Evolutionary conservation across 2,329 filamentous ascomycete genomes (phyloP), one percentile per base, ranked within the genome.

Genomic region (Alternaria sp.): DNA sequence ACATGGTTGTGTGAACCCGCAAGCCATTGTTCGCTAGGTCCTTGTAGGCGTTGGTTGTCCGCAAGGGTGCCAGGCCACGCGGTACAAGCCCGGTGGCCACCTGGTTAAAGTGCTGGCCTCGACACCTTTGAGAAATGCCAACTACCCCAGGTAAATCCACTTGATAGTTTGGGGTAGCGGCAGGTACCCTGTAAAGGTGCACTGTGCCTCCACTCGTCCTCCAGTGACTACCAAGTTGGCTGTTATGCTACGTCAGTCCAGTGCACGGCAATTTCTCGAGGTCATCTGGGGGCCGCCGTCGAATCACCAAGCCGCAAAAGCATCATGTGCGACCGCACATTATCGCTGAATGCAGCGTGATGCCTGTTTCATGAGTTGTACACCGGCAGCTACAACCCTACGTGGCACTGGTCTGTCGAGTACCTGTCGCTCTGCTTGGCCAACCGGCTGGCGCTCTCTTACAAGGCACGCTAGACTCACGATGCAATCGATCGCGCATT

Each of bases 361-460:
- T 71, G 58, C 68, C 59, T 70, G 72, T 77, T 76, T 77, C 74
- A 75, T 76, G 73, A 70, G 72, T 74, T 77, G 74, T 76, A 76
- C 75, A 76, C 68, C 66, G 66, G 65, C 64, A 53, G 67, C 67
- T 65, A 69, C 51, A 51, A 34, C 48, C 65, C 56, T 65, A 66
- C 67, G 71, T 70, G 67, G 67, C 65, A 65, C 62, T 63, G 45
- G 40, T 54, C 56, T 40, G 58, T 51, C 60, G 33, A 62, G 44
- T 66, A 52, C 60, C 59, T 62, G 60, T 53, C 54, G 28, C 24
- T 44, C 58, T 54, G 24, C 42, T 29, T 37, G 31, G 21, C 33
- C 50, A 21, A 36, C 39, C 42, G 49, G 36, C 54, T 4, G 51
- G 53, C 48, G 55, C 51, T 65, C 51, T 65, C 56, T 51, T 56